Base-by-base conservation (phyloP, 257 asterid species). In the Rauvolfia tetraphylla region DNA sequence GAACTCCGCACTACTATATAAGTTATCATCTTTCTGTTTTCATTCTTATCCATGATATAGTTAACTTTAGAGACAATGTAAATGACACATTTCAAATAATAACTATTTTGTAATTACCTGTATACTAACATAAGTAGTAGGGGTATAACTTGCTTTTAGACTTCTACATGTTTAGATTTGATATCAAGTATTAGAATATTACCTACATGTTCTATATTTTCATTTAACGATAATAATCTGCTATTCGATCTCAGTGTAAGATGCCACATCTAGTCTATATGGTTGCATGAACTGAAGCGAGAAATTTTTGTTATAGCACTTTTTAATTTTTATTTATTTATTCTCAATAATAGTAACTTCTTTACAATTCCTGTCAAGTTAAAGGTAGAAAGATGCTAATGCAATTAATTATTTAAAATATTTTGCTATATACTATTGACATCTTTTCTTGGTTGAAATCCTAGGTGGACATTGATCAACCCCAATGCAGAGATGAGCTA, bases 381-480 rank as follows among this genome's bases (percentile, higher is more conserved):
- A 15, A 13, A 49, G 54, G 22, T 14, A 14, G 15, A 49, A 48
- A 48, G 53, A 17, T 4, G 20, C 20, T 48, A 1, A 48, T 13
- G 14, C 20, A 11, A 48, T 4, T 11, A 11, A 11, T 4, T 1
- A 57, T 13, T 54, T 31, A 23, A 25, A 2, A 1, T 6, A 39
- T 42, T 31, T 33, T 20, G 25, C 46, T 34, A 17, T 27, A 3
- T 54, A 25, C 1, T 22, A 3, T 23, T n/a, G n/a, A n/a, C 27
- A 11, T 1, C 9, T 29, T 15, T 23, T 27, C n/a, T 22, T 58
- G 33, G 10, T 8, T 58, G 65, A 14, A 23, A 14, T 49, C 36
- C 12, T 27, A 73, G 68, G 53, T 73, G 77, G 77, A 54, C 56
- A 73, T 38, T 73, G 48, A 56, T 73, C 49, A 56, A 73, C 58